These are phyloP conservation scores for Leishmania aethiopica DNA, from an alignment of 208 protist genomes.

Conservation along the genomic window DNA sequence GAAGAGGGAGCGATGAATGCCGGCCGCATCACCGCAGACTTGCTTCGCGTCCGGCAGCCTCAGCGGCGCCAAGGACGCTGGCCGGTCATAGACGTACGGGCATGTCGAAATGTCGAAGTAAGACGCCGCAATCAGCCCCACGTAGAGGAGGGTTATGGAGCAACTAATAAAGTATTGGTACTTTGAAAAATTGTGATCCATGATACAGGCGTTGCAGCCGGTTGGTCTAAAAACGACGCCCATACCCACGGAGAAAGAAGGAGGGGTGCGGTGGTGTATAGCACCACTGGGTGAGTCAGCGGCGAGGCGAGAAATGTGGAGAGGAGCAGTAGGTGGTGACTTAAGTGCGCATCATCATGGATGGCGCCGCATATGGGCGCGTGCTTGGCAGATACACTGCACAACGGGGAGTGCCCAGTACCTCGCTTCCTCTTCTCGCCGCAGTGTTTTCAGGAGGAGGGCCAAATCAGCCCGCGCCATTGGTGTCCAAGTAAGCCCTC, in stretches of 20 bases:
- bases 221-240: background rate
- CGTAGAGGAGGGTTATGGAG: slow-evolving; percentile 53
- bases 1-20: slow-evolving; percentile 31
- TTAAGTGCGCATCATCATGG: background rate
- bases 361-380: background rate
- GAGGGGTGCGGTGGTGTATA: background rate
- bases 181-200: slow-evolving; percentile 68
- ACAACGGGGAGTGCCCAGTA: background rate
- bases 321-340: background rate
- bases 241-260: background rate
- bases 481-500: background rate
- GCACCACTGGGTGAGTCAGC: background rate
- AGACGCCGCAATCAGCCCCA: slow-evolving; percentile 46
- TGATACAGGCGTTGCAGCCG: slow-evolving; percentile 4
- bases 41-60: slow-evolving; percentile 8
- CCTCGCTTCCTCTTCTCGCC: background rate
- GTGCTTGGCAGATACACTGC: background rate
- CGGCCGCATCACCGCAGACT: slow-evolving; percentile 9
- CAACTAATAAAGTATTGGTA: slow-evolving; percentile 61
- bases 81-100: slow-evolving; percentile 49
- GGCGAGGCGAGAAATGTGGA: background rate
- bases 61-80: slow-evolving; percentile 20
- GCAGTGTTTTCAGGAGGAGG: background rate
- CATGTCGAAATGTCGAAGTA: slow-evolving; percentile 73
- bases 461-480: background rate